Percentiles rank a stretch among this genome's conserved stretches.
These are phyloP conservation scores for Rhodotorula babjevae DNA, from an alignment of 768 basidiomycete species.

Conservation along the genomic window DNA sequence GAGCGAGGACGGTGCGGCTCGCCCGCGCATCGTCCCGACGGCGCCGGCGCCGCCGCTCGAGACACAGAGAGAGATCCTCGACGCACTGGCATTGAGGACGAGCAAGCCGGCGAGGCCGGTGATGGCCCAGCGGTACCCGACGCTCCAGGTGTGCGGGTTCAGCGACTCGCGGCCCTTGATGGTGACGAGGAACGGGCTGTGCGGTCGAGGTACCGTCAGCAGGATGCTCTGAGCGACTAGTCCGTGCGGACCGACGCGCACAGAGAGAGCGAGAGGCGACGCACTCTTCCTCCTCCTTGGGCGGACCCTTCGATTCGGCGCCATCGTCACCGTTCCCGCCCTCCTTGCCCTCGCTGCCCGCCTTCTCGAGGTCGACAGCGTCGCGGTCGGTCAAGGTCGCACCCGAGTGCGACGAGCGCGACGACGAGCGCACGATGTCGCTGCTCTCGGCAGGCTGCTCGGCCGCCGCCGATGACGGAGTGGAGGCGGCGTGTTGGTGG, in stretches of 20 bases:
- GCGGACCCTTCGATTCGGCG: not conserved
- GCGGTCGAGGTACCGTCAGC: not conserved
- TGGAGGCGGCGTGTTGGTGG: no score
- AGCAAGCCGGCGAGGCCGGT: constrained; percentile 41
- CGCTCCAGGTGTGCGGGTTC: constrained; percentile 41
- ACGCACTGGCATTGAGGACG: constrained; percentile 43
- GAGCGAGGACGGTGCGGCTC: not conserved
- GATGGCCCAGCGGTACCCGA: constrained; percentile 40
- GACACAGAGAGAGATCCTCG: no score
- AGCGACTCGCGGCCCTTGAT: constrained; percentile 37
- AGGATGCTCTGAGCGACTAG: no score
- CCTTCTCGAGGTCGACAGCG: constrained; percentile 13
- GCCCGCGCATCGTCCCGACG: not conserved
- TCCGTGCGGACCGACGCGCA: no score
- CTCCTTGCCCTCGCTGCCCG: not conserved
- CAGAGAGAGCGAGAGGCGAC: no score
- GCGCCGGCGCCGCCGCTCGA: no score
- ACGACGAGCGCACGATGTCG: not conserved
- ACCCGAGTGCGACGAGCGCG: not conserved
- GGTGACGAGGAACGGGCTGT: constrained; percentile 35
- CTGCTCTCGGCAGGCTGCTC: not conserved
- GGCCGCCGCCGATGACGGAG: not conserved
- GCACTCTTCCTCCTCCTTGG: constrained; percentile 6
- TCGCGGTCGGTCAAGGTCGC: constrained; percentile 1
- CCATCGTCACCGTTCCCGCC: not conserved